Base-by-base conservation (phyloP, 495 filamentous ascomycete genomes). In the Aspergillus homomorphus region DNA sequence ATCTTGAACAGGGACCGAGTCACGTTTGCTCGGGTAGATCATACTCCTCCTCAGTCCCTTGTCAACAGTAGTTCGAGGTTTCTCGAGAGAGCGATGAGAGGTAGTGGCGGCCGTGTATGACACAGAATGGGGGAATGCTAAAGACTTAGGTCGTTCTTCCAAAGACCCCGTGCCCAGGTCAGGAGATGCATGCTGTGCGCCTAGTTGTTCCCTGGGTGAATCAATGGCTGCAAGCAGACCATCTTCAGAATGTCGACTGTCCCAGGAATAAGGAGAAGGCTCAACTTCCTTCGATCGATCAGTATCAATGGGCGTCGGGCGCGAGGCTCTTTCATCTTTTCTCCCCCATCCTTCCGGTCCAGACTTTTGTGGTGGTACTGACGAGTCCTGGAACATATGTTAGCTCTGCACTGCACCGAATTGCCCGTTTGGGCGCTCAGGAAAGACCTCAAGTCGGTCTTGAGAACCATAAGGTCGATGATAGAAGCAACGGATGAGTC, bases 241-340 rank as follows among this genome's bases (percentile, higher is more conserved):
- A 42, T 90, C 87, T 53, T 79, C 76, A 3, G 88, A 88, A 52
- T 84, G 78, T 54, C 84, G 82, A 63, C 87, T 90, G 53, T 72
- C 83, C 85, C 84, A 89, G 4, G 88, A 90, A 58, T 84, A 82
- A 33, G 83, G 86, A 4, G 87, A 82, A 15, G 81, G 74, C 28
- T 86, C 82, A 44, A 84, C 72, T 38, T 77, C 73, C 10, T 75
- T 72, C 4, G 79, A 78, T 57, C 75, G 79, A 58, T 89, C 84
- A 45, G 84, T 78, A 49, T 81, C 78, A 53, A 87, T 78, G 2
- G 86, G 84, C 4, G 82, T 67, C 22, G 86, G 83, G 10, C 67
- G 70, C 4, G 63, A 45, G 43, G 38, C 46, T 48, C 63, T 70
- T 24, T 66, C 64, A 7, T 63, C 61, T 5, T 45, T 61, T 28